These are phyloP conservation scores for Oenanthe javanica DNA, from an alignment of 140 eudicot species.

Conservation along the genomic window DNA sequence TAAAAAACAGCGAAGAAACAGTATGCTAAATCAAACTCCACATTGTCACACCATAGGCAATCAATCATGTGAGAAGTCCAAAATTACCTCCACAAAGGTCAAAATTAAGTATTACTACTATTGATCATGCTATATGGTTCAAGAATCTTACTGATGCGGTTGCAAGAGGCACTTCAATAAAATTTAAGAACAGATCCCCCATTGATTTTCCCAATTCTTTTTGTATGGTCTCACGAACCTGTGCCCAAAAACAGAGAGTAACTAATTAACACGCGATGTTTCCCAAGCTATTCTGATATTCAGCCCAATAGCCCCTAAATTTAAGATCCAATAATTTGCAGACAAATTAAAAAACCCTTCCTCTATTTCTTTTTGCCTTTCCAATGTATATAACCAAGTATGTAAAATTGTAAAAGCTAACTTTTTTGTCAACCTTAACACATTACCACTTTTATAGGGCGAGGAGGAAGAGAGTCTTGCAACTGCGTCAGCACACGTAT, in stretches of 20 bases:
- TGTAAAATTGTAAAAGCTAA: background rate
- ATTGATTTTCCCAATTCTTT: conserved; percentile 74
- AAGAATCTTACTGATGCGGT: conserved; percentile 84
- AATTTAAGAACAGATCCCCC: conserved; percentile 58
- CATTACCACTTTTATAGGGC: conserved; percentile 72
- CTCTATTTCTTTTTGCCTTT: background rate
- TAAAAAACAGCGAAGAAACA: background rate
- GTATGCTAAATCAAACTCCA: background rate
- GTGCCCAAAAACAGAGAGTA: conserved; percentile 14
- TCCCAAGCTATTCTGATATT: conserved; percentile 3
- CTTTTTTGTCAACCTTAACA: background rate
- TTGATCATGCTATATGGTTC: background rate
- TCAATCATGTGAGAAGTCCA: background rate
- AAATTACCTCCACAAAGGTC: background rate
- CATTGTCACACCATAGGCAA: background rate
- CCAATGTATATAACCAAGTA: background rate
- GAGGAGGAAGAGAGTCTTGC: conserved; percentile 99
- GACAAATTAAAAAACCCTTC: background rate
- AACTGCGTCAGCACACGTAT: conserved; percentile 67
- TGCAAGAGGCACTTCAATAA: conserved; percentile 73
- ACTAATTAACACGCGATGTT: conserved; percentile 1
- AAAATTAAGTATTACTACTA: background rate
- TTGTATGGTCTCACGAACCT: conserved; percentile 74
- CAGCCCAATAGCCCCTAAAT: background rate
- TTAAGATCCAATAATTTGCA: background rate